These are phyloP conservation scores for Wickerhamiella pararugosa DNA, from an alignment of 1,139 yeast species.

Conservation along the genomic window DNA sequence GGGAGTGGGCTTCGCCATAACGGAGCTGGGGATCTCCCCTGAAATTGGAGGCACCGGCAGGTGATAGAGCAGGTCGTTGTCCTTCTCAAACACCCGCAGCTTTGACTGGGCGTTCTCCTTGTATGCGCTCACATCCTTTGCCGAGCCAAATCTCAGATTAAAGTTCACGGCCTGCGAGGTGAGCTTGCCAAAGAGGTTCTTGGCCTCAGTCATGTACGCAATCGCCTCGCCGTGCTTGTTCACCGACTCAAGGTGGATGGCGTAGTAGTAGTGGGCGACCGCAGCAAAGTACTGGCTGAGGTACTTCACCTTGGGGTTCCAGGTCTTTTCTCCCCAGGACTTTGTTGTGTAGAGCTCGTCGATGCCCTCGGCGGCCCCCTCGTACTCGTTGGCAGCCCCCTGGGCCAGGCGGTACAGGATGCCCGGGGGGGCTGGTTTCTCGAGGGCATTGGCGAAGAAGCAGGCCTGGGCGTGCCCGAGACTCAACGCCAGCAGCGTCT, in stretches of 20 bases:
- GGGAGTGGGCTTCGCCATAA: slow-evolving; percentile 55
- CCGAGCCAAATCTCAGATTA: slow-evolving; percentile 5
- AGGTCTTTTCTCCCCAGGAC: slow-evolving; percentile 39
- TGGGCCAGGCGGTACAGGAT: slow-evolving; percentile 59
- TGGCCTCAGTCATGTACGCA: slow-evolving; percentile 46
- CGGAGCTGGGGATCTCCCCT: slow-evolving; percentile 52
- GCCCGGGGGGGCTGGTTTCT: slow-evolving; percentile 35
- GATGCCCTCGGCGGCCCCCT: slow-evolving; percentile 34
- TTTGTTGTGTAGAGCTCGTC: slow-evolving; percentile 33
- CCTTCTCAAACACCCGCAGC: slow-evolving; percentile 44
- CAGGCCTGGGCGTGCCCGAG: slow-evolving; percentile 85
- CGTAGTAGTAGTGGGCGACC: slow-evolving; percentile 38
- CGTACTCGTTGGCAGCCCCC: slow-evolving; percentile 44
- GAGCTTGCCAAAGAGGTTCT: slow-evolving; percentile 8
- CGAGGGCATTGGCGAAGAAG: slow-evolving; percentile 44
- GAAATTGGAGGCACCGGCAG: slow-evolving; percentile 41
- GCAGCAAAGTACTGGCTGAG: slow-evolving; percentile 35
- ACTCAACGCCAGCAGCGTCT: slow-evolving; percentile 48
- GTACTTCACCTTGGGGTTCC: slow-evolving; percentile 31
- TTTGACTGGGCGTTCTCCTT: slow-evolving; percentile 22
- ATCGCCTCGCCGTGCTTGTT: slow-evolving; percentile 65
- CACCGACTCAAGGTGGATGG: slow-evolving; percentile 33
- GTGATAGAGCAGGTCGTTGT: slow-evolving; percentile 82
- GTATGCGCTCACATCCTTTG: slow-evolving; percentile 7
- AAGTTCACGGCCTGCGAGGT: slow-evolving; percentile 7